Evolutionary conservation across 1,284 basidiomycete species (phyloP).

Genomic region (Testicularia cyperi): DNA sequence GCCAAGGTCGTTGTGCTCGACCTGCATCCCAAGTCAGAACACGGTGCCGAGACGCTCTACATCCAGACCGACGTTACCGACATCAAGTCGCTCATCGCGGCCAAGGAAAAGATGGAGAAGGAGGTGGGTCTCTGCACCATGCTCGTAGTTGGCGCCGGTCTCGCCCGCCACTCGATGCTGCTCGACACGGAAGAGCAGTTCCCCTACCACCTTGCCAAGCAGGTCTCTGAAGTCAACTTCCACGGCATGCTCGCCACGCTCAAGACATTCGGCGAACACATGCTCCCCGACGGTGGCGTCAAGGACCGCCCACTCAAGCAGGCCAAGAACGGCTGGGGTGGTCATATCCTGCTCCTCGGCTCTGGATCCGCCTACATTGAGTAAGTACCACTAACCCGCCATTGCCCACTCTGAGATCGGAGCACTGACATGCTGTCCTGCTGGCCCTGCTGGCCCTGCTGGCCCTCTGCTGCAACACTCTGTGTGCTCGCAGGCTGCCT

Average conservation of each 20-base stretch:
- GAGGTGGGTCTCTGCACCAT: slow-evolving; percentile 41
- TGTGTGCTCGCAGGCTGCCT: no score
- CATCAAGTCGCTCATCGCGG: slow-evolving; percentile 34
- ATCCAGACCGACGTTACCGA: slow-evolving; percentile 40
- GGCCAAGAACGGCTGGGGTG: slow-evolving; percentile 41
- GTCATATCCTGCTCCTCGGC: slow-evolving; percentile 47
- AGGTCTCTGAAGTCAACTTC: slow-evolving; percentile 41
- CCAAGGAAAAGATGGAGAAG: slow-evolving; percentile 24
- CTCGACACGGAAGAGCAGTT: slow-evolving; percentile 41
- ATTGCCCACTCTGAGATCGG: no score
- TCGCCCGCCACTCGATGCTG: slow-evolving; percentile 39
- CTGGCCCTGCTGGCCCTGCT: no score
- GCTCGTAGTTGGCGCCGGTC: slow-evolving; percentile 38
- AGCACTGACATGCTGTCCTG: no score
- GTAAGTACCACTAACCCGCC: slow-evolving; percentile 1
- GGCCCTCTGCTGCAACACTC: no score
- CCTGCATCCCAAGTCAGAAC: slow-evolving; percentile 30
- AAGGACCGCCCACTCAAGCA: slow-evolving; percentile 25
- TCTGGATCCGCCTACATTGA: slow-evolving; percentile 38
- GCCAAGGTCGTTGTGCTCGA: slow-evolving; percentile 44
- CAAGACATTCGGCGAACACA: slow-evolving; percentile 47
- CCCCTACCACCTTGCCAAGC: slow-evolving; percentile 22
- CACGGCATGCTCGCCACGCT: slow-evolving; percentile 34
- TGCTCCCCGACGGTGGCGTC: slow-evolving; percentile 37
- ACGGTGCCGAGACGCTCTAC: slow-evolving; percentile 36